Evolutionary conservation across 805 yeast species (phyloP).

Genomic region (Wickerhamiella brachini): DNA sequence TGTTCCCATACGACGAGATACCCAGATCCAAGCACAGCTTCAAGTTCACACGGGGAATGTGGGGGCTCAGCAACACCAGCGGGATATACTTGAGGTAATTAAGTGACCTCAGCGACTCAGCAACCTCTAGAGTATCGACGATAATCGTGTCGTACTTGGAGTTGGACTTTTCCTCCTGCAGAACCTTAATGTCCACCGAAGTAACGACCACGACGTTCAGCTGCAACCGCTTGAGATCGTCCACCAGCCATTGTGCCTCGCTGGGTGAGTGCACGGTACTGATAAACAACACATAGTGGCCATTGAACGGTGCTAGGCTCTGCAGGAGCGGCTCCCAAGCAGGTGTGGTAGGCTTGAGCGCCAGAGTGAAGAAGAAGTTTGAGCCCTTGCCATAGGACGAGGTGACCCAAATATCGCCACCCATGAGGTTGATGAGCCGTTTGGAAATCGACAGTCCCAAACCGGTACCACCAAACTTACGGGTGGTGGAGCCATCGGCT

Average conservation of each 20-base stretch:
- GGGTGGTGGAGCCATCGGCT: slow-evolving; percentile 86
- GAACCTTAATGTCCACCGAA: slow-evolving; percentile 26
- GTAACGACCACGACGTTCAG: slow-evolving; percentile 49
- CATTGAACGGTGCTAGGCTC: slow-evolving; percentile 54
- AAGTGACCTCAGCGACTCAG: slow-evolving; percentile 49
- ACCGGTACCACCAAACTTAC: slow-evolving; percentile 91
- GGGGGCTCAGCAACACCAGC: slow-evolving; percentile 60
- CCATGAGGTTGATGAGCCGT: slow-evolving; percentile 79
- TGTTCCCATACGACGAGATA: slow-evolving; percentile 76
- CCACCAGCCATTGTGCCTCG: slow-evolving; percentile 38
- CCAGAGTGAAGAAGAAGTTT: slow-evolving; percentile 66
- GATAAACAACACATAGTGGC: slow-evolving; percentile 57
- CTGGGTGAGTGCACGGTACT: slow-evolving; percentile 45
- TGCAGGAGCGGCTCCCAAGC: slow-evolving; percentile 53
- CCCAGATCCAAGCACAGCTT: slow-evolving; percentile 74
- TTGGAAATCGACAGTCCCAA: slow-evolving; percentile 78
- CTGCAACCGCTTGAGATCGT: slow-evolving; percentile 39
- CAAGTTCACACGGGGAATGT: slow-evolving; percentile 65
- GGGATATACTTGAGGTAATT: slow-evolving; percentile 79
- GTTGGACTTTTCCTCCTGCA: slow-evolving; percentile 25
- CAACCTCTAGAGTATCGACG: slow-evolving; percentile 67
- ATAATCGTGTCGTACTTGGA: slow-evolving; percentile 63
- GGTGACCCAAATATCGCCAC: slow-evolving; percentile 87
- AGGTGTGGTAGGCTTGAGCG: slow-evolving; percentile 58
- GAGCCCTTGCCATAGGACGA: slow-evolving; percentile 72